These are phyloP conservation scores for Chamaecyparis obtusa DNA, from an alignment of 75 land plant genomes.

Conservation along the genomic window DNA sequence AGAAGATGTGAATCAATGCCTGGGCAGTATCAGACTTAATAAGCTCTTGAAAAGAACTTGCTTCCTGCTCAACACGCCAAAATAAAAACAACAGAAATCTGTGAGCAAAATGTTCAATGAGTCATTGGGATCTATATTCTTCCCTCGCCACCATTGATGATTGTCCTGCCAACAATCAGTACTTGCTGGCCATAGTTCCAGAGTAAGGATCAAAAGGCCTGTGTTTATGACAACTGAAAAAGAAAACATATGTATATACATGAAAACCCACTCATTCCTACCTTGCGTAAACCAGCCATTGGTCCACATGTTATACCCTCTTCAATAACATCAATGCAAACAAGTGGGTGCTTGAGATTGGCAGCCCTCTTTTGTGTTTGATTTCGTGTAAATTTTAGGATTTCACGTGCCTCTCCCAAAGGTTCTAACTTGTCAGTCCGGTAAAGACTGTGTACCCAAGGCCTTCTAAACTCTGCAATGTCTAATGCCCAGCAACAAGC, in stretches of 20 bases:
- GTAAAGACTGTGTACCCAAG: conserved; percentile 61
- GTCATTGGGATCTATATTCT: neutral
- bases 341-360: conserved; percentile 62
- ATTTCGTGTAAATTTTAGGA: conserved; percentile 65
- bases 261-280: conserved; percentile 8
- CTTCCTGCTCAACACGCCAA: conserved; percentile 52
- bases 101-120: neutral
- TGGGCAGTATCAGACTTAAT: conserved; percentile 63
- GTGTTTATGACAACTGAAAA: neutral
- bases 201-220: neutral
- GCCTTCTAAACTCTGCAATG: conserved; percentile 48
- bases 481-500: conserved; percentile 72
- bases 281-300: conserved; percentile 74
- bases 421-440: conserved; percentile 69
- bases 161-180: neutral
- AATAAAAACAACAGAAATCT: conserved; percentile 6
- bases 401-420: conserved; percentile 78
- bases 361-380: conserved; percentile 64
- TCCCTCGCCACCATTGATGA: neutral
- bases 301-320: conserved; percentile 78
- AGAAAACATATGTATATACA: neutral
- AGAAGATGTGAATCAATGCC: conserved; percentile 80
- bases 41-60: conserved; percentile 47
- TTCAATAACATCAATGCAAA: conserved; percentile 81
- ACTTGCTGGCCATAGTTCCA: neutral